Conservation (phyloP, 495 filamentous ascomycete genomes). For the Friedmanniomyces simplex region DNA sequence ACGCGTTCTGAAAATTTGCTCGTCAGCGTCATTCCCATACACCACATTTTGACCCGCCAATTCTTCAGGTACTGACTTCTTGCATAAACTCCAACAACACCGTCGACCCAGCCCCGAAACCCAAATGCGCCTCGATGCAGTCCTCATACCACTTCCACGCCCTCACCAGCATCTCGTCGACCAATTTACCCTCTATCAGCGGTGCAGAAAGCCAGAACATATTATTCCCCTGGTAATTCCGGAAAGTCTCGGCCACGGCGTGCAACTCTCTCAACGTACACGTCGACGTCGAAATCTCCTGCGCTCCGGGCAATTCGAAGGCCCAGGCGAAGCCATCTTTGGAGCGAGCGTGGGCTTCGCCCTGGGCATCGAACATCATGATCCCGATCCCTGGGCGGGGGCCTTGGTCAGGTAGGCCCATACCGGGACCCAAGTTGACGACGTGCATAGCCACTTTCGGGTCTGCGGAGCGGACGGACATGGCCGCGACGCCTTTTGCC, state of each 20-base stretch:
- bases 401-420: slow-evolving; percentile 7
- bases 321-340: slow-evolving; percentile 25
- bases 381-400: slow-evolving; percentile 18
- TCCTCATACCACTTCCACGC: slow-evolving; percentile 28
- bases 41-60: neutral
- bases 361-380: slow-evolving; percentile 26
- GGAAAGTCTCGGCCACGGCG: slow-evolving; percentile 15
- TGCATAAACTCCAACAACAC: slow-evolving; percentile 29
- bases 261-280: slow-evolving; percentile 19
- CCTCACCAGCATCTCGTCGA: slow-evolving; percentile 17
- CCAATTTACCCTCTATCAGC: slow-evolving; percentile 17
- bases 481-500: slow-evolving; percentile 19
- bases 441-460: slow-evolving; percentile 27
- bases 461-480: slow-evolving; percentile 15
- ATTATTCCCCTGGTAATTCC: slow-evolving; percentile 16
- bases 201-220: slow-evolving; percentile 21
- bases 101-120: slow-evolving; percentile 18
- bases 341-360: slow-evolving; percentile 24
- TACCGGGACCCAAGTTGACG: slow-evolving; percentile 19
- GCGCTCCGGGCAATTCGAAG: slow-evolving; percentile 21
- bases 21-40: neutral
- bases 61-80: slow-evolving; percentile 10
- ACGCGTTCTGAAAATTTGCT: slow-evolving; percentile 11
- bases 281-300: slow-evolving; percentile 11
- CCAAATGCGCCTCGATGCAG: slow-evolving; percentile 5